phyloP scores from a whole-genome alignment of 768 basidiomycete genomes.

The Russula olivacea region DNA sequence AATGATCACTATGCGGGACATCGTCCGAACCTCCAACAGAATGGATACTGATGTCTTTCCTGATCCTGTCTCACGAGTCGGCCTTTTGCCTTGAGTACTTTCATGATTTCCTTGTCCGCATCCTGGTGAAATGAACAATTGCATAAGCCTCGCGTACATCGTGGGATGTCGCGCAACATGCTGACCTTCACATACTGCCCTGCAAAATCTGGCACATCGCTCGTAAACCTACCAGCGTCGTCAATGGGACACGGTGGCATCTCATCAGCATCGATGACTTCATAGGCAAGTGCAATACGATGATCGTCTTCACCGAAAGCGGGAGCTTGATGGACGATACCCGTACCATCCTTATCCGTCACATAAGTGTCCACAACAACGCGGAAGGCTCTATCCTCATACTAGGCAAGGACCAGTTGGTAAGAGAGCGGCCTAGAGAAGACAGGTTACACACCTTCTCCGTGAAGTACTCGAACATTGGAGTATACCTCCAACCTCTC shows the following conservation, averaged over 20 bases:
- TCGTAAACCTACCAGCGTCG: conserved; percentile 81
- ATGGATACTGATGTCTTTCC: conserved; percentile 88
- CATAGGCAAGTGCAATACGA: conserved; percentile 80
- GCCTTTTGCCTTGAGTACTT: conserved; percentile 78
- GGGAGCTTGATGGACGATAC: conserved; percentile 98
- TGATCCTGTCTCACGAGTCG: conserved; percentile 84
- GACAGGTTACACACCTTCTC: conserved; percentile 58
- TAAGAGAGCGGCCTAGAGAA: neutral
- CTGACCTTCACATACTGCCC: conserved; percentile 85
- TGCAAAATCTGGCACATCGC: conserved; percentile 82
- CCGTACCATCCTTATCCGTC: conserved; percentile 88
- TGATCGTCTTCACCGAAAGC: conserved; percentile 99
- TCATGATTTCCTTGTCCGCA: conserved; percentile 93
- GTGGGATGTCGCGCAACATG: neutral
- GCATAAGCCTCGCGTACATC: conserved; percentile 1
- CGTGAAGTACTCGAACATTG: conserved; percentile 94
- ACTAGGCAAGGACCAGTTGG: conserved; percentile 43
- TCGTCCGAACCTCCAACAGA: conserved; percentile 82
- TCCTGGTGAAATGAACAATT: conserved; percentile 40
- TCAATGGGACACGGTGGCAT: conserved; percentile 96
- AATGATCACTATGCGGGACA: neutral
- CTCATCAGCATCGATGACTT: conserved; percentile 78
- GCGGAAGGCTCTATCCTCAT: conserved; percentile 83
- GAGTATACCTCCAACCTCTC: conserved; percentile 94
- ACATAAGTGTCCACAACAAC: conserved; percentile 92